These are phyloP conservation scores for Phytophthora brassicae DNA, from an alignment of 352 stramenopile species.

Conservation along the genomic window DNA sequence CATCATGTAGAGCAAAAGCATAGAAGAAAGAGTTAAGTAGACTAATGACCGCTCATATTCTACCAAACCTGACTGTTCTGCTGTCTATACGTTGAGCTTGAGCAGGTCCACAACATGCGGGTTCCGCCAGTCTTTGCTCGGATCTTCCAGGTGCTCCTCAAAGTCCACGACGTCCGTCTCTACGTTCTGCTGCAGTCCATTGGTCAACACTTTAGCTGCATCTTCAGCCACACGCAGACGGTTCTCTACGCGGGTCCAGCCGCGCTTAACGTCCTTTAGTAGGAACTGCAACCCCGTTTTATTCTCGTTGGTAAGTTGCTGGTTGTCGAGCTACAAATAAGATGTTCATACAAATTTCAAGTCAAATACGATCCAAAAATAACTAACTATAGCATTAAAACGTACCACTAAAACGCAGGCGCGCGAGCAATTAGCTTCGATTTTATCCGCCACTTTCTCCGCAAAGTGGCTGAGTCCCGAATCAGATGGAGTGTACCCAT, in stretches of 20 bases:
- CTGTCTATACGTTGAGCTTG: constrained; percentile 71
- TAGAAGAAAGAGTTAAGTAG: constrained; percentile 10
- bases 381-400: constrained; percentile 6
- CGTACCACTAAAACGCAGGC: constrained; percentile 66
- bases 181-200: constrained; percentile 51
- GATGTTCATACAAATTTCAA: constrained; percentile 18
- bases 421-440: constrained; percentile 66
- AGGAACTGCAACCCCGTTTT: constrained; percentile 66
- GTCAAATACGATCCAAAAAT: constrained; percentile 4
- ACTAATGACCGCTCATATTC: constrained; percentile 19
- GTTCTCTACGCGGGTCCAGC: constrained; percentile 71
- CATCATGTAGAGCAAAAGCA: constrained; percentile 21
- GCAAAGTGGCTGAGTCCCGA: constrained; percentile 50
- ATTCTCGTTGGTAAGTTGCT: constrained; percentile 54
- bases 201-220: constrained; percentile 42
- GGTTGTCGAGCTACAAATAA: constrained; percentile 43
- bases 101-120: constrained; percentile 62
- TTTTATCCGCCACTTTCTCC: constrained; percentile 68
- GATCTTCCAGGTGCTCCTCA: constrained; percentile 78
- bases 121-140: constrained; percentile 79
- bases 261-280: constrained; percentile 81
- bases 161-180: constrained; percentile 64
- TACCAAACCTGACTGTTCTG: constrained; percentile 9
- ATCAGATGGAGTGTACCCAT: constrained; percentile 34
- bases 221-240: constrained; percentile 53